Evolutionary conservation across 257 asterid species (phyloP).

Genomic region (Jaltomata sinuosa): DNA sequence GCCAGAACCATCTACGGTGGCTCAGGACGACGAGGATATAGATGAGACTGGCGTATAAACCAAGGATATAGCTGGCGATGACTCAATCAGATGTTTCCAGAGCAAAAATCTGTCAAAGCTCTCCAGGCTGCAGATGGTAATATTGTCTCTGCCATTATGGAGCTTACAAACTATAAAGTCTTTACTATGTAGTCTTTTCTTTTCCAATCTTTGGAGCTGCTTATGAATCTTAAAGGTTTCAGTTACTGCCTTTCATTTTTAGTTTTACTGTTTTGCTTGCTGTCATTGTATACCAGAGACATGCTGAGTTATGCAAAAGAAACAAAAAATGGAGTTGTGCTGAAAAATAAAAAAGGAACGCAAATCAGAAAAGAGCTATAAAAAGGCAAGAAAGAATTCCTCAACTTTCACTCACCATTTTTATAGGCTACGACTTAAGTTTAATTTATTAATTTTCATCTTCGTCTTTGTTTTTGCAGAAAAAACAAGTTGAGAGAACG

Average conservation of each 20-base stretch:
- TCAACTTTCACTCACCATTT: no score
- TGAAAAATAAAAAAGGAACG: no score
- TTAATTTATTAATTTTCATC: no score
- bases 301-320: not conserved
- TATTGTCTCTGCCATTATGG: constrained; percentile 69
- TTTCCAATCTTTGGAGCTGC: not conserved
- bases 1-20: constrained; percentile 34
- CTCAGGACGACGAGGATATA: constrained; percentile 59
- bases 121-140: constrained; percentile 65
- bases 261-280: not conserved
- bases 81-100: constrained; percentile 60
- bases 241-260: not conserved
- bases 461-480: no score
- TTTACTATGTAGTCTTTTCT: not conserved
- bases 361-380: no score
- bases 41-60: constrained; percentile 60
- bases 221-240: not conserved
- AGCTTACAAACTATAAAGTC: constrained; percentile 47
- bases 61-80: constrained; percentile 62
- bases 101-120: constrained; percentile 49
- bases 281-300: not conserved
- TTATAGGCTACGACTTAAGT: no score
- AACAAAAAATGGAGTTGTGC: not conserved
- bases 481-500: no score
- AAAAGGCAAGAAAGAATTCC: no score